Evolutionary conservation across 345 rosid genomes (phyloP), one percentile per base, ranked within the genome.

Genomic region (Xanthoceras sorbifolium): DNA sequence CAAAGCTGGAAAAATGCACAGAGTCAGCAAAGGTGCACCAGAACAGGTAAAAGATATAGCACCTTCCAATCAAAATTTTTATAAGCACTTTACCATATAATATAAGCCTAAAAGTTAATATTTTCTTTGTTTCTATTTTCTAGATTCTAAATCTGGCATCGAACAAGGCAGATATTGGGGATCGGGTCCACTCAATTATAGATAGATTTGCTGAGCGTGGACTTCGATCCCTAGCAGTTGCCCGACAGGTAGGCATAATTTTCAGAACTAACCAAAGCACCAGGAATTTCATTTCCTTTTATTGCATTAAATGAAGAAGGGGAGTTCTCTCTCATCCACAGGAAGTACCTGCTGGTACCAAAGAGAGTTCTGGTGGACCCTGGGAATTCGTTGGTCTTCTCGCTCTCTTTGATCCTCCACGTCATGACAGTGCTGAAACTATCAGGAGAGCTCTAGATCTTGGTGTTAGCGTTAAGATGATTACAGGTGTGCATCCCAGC

Each of bases 1-100:
- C 67, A 84, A 80, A 64, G 71, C 79, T 60, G 93, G 94, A 46
- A 86, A 86, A 66, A 88, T 91, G 99, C 92, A 93, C 69, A 84
- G 98, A 65, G 93, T 86, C 65, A 95, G 97, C 93, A 95, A 95
- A 93, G 99, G 99, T 60, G 99, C 99, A 17, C 99, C 97, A 3
- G 98, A 93, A 72, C 94, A 93, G 97, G 97, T 91, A 81, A 3
- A 23, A 11, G 18, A 7, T 22, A 54, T 8, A 64, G 60, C 50
- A 11, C 15, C 23, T 65, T 61, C 1, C 40, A 40, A 9, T 26
- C 32, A 20, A 34, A 71, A 32, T 52, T 66, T 65, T 63, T 79
- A n/a, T n/a, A 25, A 73, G 57, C 59, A 9, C 26, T 64, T 64
- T 29, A 17, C 9, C 22, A 1, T 6, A 60, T 74, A 9, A 22